Percentiles rank a stretch among this genome's conserved stretches.
These are phyloP conservation scores for Dactylellina drechsleri DNA, from an alignment of 2,329 filamentous ascomycete species.

Conservation along the genomic window DNA sequence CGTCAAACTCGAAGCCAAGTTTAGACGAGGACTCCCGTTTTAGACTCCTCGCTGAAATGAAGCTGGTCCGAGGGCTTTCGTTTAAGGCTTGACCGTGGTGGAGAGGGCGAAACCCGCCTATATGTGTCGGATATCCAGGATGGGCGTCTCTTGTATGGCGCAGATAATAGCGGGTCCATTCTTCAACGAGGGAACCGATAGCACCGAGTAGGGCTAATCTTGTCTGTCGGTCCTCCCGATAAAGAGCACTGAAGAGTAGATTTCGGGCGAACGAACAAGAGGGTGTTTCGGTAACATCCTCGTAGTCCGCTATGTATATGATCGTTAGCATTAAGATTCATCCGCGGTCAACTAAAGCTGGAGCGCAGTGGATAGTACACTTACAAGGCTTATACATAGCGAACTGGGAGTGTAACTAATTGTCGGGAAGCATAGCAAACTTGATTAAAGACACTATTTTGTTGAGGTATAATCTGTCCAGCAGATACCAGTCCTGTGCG, in stretches of 20 bases:
- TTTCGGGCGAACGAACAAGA: slow-evolving; percentile 47
- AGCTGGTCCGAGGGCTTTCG: slow-evolving; percentile 50
- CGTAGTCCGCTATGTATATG: slow-evolving; percentile 39
- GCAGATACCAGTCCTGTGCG: slow-evolving; percentile 21
- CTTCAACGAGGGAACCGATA: slow-evolving; percentile 47
- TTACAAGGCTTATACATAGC: slow-evolving; percentile 50
- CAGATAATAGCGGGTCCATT: slow-evolving; percentile 52
- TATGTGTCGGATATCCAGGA: slow-evolving; percentile 14
- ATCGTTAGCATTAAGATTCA: not conserved
- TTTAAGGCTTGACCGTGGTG: slow-evolving; percentile 21
- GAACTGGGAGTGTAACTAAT: slow-evolving; percentile 21
- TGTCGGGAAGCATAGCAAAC: slow-evolving; percentile 35
- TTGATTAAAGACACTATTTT: slow-evolving; percentile 1
- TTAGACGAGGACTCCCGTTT: slow-evolving; percentile 48
- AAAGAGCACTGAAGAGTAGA: slow-evolving; percentile 35
- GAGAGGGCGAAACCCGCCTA: slow-evolving; percentile 47
- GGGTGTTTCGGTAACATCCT: slow-evolving; percentile 51
- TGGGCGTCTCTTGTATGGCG: slow-evolving; percentile 46
- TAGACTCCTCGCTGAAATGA: slow-evolving; percentile 21
- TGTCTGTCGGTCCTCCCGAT: slow-evolving; percentile 46
- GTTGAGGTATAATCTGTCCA: slow-evolving; percentile 30
- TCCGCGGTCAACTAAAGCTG: not conserved
- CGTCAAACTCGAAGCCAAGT: slow-evolving; percentile 50
- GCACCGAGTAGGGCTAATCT: slow-evolving; percentile 38
- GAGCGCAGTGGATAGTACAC: not conserved